Conservation (phyloP, 169 alveolate genomes). For the Eimeria acervulina region DNA sequence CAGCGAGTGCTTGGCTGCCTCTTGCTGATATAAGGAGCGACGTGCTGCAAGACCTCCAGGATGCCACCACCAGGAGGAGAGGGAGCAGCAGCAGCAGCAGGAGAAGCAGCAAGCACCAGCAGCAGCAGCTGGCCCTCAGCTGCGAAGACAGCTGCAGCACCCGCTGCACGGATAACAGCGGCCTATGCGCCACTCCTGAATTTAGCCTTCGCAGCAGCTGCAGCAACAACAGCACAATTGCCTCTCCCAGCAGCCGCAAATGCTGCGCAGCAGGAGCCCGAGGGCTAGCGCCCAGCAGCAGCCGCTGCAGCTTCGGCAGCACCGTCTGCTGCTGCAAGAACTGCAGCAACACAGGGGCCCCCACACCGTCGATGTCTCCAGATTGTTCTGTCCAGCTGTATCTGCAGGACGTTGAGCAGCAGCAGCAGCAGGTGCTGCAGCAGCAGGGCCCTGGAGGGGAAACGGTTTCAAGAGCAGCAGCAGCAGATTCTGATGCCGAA, state of each 20-base stretch:
- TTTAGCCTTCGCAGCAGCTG: not conserved
- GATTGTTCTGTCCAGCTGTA: not conserved
- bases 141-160: slow-evolving; percentile 24
- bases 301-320: slow-evolving; percentile 49
- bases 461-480: not conserved
- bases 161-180: not conserved
- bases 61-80: not conserved
- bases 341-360: slow-evolving; percentile 9
- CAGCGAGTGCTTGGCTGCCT: slow-evolving; percentile 33
- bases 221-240: slow-evolving; percentile 57
- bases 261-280: slow-evolving; percentile 32
- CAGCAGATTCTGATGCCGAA: not conserved
- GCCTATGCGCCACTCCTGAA: not conserved
- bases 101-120: slow-evolving; percentile 62
- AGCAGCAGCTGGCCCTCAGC: not conserved
- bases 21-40: slow-evolving; percentile 23
- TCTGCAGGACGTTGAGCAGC: not conserved
- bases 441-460: not conserved
- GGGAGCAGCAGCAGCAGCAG: slow-evolving; percentile 9
- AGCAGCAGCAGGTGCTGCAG: not conserved
- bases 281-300: slow-evolving; percentile 2
- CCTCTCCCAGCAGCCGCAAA: slow-evolving; percentile 26
- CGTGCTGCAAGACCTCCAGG: slow-evolving; percentile 20
- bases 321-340: slow-evolving; percentile 15
- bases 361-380: not conserved